A percentile compares a stretch with the other conserved stretches of the same genome.
Evolutionary conservation across 2,329 filamentous ascomycete species (phyloP).

Genomic region (Parafenestella ontariensis): DNA sequence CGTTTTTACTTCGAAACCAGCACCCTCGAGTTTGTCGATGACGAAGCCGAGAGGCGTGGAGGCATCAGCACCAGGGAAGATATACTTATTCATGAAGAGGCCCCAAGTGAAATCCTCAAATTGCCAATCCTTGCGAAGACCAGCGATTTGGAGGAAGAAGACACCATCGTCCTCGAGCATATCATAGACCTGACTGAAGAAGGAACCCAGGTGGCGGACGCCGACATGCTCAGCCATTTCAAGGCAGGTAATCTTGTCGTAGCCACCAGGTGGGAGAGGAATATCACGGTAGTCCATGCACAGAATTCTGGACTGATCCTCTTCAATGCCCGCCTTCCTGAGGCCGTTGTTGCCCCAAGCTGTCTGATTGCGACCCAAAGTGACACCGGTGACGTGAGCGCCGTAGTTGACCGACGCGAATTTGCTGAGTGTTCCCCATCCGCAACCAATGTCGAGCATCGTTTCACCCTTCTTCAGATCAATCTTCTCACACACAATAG

Average conservation of each 20-base stretch:
- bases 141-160: constrained; percentile 95
- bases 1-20: constrained; percentile 89
- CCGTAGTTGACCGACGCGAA: constrained; percentile 94
- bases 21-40: constrained; percentile 81
- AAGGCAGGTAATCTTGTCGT: constrained; percentile 95
- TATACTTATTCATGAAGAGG: constrained; percentile 99
- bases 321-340: constrained; percentile 78
- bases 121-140: constrained; percentile 93
- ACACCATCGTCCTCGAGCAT: constrained; percentile 97
- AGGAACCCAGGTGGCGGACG: constrained; percentile 82
- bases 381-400: constrained; percentile 84
- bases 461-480: constrained; percentile 79
- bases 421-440: constrained; percentile 95
- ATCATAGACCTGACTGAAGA: constrained; percentile 86
- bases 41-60: constrained; percentile 91
- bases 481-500: constrained; percentile 95
- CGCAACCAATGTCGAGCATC: constrained; percentile 94
- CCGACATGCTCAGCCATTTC: constrained; percentile 99
- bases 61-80: constrained; percentile 96
- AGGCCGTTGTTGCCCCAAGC: constrained; percentile 94
- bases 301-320: constrained; percentile 88
- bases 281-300: constrained; percentile 99
- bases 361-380: constrained; percentile 94
- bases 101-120: constrained; percentile 99
- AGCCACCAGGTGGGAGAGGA: constrained; percentile 76